phyloP scores from a whole-genome alignment of 371 early-diverging fungal genomes.

The Fennellomyces sp. region DNA sequence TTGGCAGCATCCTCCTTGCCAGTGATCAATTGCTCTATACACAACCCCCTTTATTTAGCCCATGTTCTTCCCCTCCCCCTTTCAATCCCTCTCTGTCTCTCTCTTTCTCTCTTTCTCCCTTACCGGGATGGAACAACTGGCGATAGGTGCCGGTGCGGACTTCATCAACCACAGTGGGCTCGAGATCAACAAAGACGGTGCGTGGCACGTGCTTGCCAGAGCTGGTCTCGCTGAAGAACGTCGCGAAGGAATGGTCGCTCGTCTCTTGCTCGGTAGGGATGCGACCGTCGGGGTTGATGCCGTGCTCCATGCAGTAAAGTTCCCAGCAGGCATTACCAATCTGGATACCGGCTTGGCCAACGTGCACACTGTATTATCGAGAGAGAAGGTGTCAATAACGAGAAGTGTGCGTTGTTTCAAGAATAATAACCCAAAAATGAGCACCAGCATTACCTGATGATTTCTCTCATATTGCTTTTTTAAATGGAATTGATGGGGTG shows the following conservation, averaged over 20 bases:
- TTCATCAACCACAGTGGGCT: slow-evolving; percentile 97
- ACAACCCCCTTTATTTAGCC: background rate
- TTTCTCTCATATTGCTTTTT: slow-evolving; percentile 90
- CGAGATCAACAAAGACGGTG: slow-evolving; percentile 97
- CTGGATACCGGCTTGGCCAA: slow-evolving; percentile 98
- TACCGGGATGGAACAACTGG: slow-evolving; percentile 97
- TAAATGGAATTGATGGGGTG: slow-evolving; percentile 10
- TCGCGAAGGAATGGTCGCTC: slow-evolving; percentile 36
- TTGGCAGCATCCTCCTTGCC: slow-evolving; percentile 99
- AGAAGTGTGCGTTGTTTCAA: no score
- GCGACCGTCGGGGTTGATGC: slow-evolving; percentile 88
- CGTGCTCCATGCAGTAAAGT: slow-evolving; percentile 91
- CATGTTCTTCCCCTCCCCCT: background rate
- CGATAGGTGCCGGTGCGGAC: slow-evolving; percentile 97
- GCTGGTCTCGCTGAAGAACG: slow-evolving; percentile 96
- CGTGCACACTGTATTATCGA: no score
- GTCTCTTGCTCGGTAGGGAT: slow-evolving; percentile 55
- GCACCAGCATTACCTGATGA: no score
- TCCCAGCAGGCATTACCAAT: slow-evolving; percentile 95
- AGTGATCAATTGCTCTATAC: slow-evolving; percentile 89
- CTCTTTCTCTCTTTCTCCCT: slow-evolving; percentile 89
- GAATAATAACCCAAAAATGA: no score
- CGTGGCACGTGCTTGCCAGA: slow-evolving; percentile 97
- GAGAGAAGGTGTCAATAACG: no score
- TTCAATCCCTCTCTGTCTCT: background rate